Evolutionary conservation across 495 filamentous ascomycete species (phyloP).

Genomic region (Paragyromitra xinjiangensis): DNA sequence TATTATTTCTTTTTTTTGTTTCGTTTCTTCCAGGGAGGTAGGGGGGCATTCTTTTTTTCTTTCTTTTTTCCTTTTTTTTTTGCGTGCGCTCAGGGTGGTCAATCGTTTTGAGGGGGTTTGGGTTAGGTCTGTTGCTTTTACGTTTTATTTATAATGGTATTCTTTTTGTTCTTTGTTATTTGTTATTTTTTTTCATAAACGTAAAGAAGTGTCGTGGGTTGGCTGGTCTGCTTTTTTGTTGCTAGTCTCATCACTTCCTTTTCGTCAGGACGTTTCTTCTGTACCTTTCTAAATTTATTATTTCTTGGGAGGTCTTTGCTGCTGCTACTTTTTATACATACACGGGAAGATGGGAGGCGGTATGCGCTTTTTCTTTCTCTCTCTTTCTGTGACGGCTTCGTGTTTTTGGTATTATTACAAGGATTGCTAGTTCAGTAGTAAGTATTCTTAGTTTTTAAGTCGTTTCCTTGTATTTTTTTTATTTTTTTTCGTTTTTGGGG

Average conservation of each 20-base stretch:
- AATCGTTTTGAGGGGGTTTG: constrained; percentile 47
- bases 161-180: constrained; percentile 7
- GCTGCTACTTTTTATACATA: constrained; percentile 43
- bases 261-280: constrained; percentile 20
- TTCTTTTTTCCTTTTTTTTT: constrained; percentile 35
- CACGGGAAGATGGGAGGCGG: constrained; percentile 24
- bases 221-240: constrained; percentile 52
- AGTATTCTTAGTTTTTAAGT: constrained; percentile 47
- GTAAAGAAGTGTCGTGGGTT: constrained; percentile 47
- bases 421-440: constrained; percentile 34
- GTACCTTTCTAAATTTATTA: constrained; percentile 30
- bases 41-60: constrained; percentile 46
- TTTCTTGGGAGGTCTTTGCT: constrained; percentile 36
- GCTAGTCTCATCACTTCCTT: constrained; percentile 35
- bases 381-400: constrained; percentile 6
- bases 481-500: background rate
- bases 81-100: constrained; percentile 37
- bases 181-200: constrained; percentile 33
- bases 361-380: constrained; percentile 26
- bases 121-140: constrained; percentile 47
- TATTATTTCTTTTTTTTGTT: constrained; percentile 28
- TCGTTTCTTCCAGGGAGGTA: constrained; percentile 39
- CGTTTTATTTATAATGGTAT: constrained; percentile 37
- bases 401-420: constrained; percentile 30
- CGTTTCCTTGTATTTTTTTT: constrained; percentile 28